Percentiles rank a stretch among this genome's conserved stretches.
Evolutionary conservation across 148 eudicot genomes (phyloP).

Genomic region (Fallopia convolvulus): DNA sequence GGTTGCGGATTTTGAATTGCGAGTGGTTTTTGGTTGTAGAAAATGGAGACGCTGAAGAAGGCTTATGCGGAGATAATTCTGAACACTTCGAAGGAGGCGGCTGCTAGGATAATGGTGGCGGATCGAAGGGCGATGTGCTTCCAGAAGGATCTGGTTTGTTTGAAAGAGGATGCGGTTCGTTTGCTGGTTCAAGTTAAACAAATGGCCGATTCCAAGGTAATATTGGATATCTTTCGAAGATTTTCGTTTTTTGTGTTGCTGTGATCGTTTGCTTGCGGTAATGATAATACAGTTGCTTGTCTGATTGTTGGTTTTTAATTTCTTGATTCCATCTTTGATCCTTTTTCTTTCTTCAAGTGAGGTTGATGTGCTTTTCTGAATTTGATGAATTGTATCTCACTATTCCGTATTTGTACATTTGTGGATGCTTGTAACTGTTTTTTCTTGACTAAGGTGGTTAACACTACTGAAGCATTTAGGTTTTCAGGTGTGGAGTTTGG

Average conservation of each 20-base stretch:
- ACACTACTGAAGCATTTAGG: neutral
- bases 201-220: constrained; percentile 37
- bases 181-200: constrained; percentile 44
- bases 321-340: neutral
- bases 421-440: constrained; percentile 5
- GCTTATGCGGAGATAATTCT: constrained; percentile 62
- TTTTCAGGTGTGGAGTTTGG: neutral
- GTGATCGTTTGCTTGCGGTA: neutral
- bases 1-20: neutral
- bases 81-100: constrained; percentile 68
- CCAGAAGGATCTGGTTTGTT: constrained; percentile 26
- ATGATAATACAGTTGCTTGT: neutral
- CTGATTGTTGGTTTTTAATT: neutral
- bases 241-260: neutral
- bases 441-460: neutral
- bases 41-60: constrained; percentile 50
- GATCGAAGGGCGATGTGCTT: constrained; percentile 37
- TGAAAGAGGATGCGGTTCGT: constrained; percentile 43
- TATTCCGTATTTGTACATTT: neutral
- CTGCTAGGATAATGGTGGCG: constrained; percentile 51
- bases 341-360: neutral
- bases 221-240: neutral
- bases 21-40: constrained; percentile 9
- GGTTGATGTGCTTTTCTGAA: neutral
- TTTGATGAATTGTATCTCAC: neutral